Conservation (phyloP, 306 rosid species). For the Boehmeria nivea region DNA sequence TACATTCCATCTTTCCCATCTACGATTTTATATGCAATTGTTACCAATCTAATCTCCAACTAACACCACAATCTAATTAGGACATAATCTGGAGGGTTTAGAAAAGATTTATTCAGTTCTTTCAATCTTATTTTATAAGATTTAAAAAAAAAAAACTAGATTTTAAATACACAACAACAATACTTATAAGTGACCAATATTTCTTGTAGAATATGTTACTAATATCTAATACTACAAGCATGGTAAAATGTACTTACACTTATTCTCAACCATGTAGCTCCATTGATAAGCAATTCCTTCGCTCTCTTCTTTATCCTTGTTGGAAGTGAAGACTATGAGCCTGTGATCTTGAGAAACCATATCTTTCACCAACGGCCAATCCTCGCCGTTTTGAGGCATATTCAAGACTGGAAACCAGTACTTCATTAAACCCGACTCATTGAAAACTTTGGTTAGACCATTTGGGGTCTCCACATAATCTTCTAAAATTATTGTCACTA, state of each 20-base stretch:
- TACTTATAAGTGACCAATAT: too few relatives aligned
- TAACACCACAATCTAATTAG: too few relatives aligned
- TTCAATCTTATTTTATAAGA: too few relatives aligned
- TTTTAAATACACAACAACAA: too few relatives aligned
- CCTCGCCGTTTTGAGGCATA: constrained; percentile 67
- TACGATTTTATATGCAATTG: constrained; percentile 24
- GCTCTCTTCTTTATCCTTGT: constrained; percentile 43
- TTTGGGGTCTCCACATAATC: constrained; percentile 77
- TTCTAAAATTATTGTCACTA: constrained; percentile 76
- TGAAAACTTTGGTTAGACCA: constrained; percentile 71
- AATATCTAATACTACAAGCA: too few relatives aligned
- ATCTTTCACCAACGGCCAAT: constrained; percentile 78
- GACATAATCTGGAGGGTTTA: too few relatives aligned
- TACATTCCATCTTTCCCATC: constrained; percentile 80
- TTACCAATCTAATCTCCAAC: too few relatives aligned
- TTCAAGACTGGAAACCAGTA: constrained; percentile 69
- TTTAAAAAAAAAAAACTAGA: too few relatives aligned
- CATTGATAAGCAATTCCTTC: constrained; percentile 88
- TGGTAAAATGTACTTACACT: constrained; percentile 36
- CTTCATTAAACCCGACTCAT: constrained; percentile 53
- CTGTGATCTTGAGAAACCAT: constrained; percentile 81
- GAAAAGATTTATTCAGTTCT: too few relatives aligned
- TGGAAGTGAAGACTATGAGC: constrained; percentile 63
- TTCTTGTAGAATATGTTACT: too few relatives aligned
- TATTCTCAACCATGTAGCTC: constrained; percentile 86